Conservation (phyloP, 2,329 filamentous ascomycete genomes). For the Davidsoniella neocaledoniae region DNA sequence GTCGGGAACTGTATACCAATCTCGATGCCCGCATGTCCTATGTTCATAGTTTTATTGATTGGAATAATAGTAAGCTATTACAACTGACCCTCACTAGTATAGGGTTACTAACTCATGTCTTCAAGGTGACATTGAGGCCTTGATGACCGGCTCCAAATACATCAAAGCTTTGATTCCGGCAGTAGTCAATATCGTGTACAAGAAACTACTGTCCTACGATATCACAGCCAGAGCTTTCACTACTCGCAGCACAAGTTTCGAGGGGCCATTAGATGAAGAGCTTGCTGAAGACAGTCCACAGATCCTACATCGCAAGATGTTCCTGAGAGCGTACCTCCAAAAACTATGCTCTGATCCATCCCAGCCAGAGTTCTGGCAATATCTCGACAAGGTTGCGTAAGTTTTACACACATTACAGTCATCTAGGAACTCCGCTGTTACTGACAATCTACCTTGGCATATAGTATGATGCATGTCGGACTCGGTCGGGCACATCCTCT, state of each 20-base stretch:
- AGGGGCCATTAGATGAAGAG: slow-evolving; percentile 47
- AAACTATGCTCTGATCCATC: slow-evolving; percentile 60
- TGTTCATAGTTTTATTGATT: slow-evolving; percentile 61
- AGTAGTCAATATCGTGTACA: slow-evolving; percentile 71
- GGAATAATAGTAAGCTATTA: slow-evolving; percentile 43
- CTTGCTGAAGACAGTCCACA: slow-evolving; percentile 54
- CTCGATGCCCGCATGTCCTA: slow-evolving; percentile 55
- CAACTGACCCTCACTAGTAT: background rate
- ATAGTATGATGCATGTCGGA: slow-evolving; percentile 62
- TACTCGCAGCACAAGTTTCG: slow-evolving; percentile 43
- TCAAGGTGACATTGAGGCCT: slow-evolving; percentile 50
- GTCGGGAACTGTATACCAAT: slow-evolving; percentile 54
- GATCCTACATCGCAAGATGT: slow-evolving; percentile 63
- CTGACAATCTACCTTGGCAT: background rate
- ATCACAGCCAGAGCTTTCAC: slow-evolving; percentile 67
- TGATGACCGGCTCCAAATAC: slow-evolving; percentile 54
- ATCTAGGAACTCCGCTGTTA: background rate
- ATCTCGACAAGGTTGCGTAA: slow-evolving; percentile 66
- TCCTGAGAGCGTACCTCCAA: slow-evolving; percentile 56
- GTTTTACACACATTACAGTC: slow-evolving; percentile 17
- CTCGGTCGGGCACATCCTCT: slow-evolving; percentile 56
- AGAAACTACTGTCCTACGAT: slow-evolving; percentile 64
- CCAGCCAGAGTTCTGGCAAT: slow-evolving; percentile 66
- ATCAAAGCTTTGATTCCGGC: slow-evolving; percentile 70
- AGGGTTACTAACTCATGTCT: background rate